A percentile compares a stretch with the other conserved stretches of the same genome.
Evolutionary conservation across 805 yeast species (phyloP).

Genomic region (Kuraishia floccosa): DNA sequence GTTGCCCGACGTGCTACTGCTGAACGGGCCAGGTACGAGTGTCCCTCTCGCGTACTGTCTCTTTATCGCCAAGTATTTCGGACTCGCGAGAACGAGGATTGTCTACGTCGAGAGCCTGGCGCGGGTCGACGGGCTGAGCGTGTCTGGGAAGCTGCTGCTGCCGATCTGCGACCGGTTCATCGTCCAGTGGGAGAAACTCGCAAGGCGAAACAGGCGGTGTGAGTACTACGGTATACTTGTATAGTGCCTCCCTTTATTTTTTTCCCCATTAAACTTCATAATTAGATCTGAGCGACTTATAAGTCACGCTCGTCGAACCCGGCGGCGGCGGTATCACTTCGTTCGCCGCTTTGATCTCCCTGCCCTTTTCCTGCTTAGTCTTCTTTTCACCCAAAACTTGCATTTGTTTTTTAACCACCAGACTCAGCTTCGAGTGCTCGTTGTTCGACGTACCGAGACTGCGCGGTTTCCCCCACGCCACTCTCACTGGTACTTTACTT

Average conservation of each 20-base stretch:
- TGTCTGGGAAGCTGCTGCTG: conserved; percentile 62
- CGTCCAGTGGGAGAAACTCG: conserved; percentile 80
- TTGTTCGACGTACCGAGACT: neutral
- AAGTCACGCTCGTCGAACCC: neutral
- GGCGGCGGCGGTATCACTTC: conserved; percentile 1
- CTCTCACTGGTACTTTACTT: conserved; percentile 1
- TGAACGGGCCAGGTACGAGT: conserved; percentile 79
- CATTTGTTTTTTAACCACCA: conserved; percentile 2
- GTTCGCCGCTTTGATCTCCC: neutral
- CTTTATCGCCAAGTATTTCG: conserved; percentile 37
- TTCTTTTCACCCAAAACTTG: conserved; percentile 1
- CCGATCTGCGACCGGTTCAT: conserved; percentile 68
- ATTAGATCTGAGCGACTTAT: conserved; percentile 1
- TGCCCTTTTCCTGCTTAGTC: neutral
- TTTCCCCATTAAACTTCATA: neutral
- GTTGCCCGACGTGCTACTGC: conserved; percentile 22
- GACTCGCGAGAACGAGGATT: conserved; percentile 39
- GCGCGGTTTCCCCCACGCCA: conserved; percentile 1
- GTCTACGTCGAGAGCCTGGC: conserved; percentile 84
- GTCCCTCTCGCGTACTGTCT: conserved; percentile 55
- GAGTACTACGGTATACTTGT: conserved; percentile 76
- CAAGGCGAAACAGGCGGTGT: conserved; percentile 37
- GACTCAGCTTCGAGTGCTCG: conserved; percentile 1
- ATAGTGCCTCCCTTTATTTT: conserved; percentile 13
- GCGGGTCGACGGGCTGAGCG: conserved; percentile 61